Evolutionary conservation across 2,329 filamentous ascomycete species (phyloP), one percentile per base, ranked within the genome.

Genomic region (Fusarium falciforme): DNA sequence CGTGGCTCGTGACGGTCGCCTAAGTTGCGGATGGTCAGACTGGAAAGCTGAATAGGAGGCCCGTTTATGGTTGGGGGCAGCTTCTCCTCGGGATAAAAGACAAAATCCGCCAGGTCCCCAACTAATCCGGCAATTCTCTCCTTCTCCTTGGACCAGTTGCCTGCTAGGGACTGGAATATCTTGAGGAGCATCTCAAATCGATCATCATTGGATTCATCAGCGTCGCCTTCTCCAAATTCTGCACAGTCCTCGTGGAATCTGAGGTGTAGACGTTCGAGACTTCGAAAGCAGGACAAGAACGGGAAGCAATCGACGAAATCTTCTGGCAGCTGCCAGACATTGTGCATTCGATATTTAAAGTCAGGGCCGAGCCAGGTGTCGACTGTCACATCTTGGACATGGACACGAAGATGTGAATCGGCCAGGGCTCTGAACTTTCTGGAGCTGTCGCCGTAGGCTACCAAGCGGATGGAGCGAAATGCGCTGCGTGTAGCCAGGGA

Each of bases 401-500:
- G 31, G 0, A 1, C 8, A 3, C 68, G 38, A 0, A 75, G 14
- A 1, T 44, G 5, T 1, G 71, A 61, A 2, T 44, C 9, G 1
- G 71, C 68, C 14, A 70, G 59, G 1, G 22, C 4, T n/a, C 7
- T 42, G 1, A 75, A 68, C 1, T 29, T 25, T 7, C 22, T 17
- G 1, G 49, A 2, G 1, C 60, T 20, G 6, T 52, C 10, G 3
- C 44, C 60, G 0, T 58, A 12, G 5, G 65, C 33, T 6, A 20
- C 27, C 10, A 73, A 63, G 2, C 14, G 25, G 14, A 73, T 3
- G 2, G 12, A 40, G 6, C 16, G 33, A 8, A 70, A 67, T 1
- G 36, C 49, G 0, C 35, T 16, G 5, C 20, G 40, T 0, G 71
- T 67, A 2, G 57, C 52, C 22, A 80, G 80, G 31, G 78, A 76